A percentile compares a stretch with the other conserved stretches of the same genome.
Evolutionary conservation across 1,284 basidiomycete species (phyloP).

Genomic region (Irpex sp.): DNA sequence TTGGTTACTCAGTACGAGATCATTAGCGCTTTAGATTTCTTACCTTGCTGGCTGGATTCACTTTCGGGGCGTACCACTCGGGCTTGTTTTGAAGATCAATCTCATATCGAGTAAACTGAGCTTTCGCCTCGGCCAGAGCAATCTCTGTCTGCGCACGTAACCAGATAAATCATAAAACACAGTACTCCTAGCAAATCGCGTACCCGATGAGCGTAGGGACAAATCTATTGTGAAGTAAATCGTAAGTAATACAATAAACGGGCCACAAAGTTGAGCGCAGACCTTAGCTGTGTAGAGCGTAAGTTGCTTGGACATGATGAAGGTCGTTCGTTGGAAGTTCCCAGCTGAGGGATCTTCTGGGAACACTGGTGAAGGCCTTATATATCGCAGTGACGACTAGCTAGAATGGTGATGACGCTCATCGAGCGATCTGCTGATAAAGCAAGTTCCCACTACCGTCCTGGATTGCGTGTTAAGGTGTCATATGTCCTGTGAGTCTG

Average conservation of each 20-base stretch:
- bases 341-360: not conserved
- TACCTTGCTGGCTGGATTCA: conserved; percentile 39
- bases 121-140: conserved; percentile 20
- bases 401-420: conserved; percentile 3
- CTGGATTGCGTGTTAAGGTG: not conserved
- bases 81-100: conserved; percentile 35
- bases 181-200: conserved; percentile 7
- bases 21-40: not conserved
- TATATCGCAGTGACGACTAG: not conserved
- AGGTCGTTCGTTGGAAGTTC: not conserved
- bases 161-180: not conserved
- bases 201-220: conserved; percentile 47
- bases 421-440: conserved; percentile 3
- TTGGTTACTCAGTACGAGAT: not conserved
- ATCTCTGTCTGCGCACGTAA: conserved; percentile 1
- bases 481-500: not conserved
- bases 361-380: not conserved
- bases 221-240: conserved; percentile 28
- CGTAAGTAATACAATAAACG: not conserved
- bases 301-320: conserved; percentile 33
- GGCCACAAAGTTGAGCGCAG: conserved; percentile 2
- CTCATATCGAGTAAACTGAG: conserved; percentile 18
- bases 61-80: conserved; percentile 31
- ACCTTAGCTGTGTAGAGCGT: conserved; percentile 50
- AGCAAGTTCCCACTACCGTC: not conserved